Conservation (phyloP, 257 asterid genomes). For the Cinchona pubescens region DNA sequence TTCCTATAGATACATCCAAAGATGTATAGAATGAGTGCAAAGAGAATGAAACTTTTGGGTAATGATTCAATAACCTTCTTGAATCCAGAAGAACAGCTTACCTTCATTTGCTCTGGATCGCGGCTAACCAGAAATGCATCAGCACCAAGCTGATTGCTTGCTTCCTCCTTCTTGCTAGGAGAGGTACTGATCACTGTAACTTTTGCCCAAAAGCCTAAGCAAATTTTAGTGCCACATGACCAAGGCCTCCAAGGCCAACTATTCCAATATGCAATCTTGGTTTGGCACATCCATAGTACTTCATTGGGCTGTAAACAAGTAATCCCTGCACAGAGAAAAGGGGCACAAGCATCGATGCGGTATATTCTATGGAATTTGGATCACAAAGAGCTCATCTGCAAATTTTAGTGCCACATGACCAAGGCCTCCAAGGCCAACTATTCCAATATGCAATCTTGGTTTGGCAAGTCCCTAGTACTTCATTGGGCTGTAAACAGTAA, state of each 20-base stretch:
- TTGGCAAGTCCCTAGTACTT: conserved; percentile 21
- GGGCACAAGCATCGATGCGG: conserved; percentile 30
- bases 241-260: conserved; percentile 28
- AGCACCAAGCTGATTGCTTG: conserved; percentile 19
- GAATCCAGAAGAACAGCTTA: background rate
- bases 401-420: conserved; percentile 27
- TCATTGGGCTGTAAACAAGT: conserved; percentile 22
- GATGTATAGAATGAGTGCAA: no score
- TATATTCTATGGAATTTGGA: conserved; percentile 22
- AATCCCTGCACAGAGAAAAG: conserved; percentile 26
- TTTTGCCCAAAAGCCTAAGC: conserved; percentile 21
- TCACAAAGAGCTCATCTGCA: conserved; percentile 19
- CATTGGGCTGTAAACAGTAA: conserved; percentile 21
- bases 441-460: conserved; percentile 21
- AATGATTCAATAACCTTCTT: no score
- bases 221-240: conserved; percentile 25
- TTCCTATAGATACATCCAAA: no score
- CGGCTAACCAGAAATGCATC: conserved; percentile 25
- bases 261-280: conserved; percentile 23
- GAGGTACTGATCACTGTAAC: conserved; percentile 26
- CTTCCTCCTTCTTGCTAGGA: conserved; percentile 19
- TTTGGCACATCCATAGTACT: conserved; percentile 20
- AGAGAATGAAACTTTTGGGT: no score
- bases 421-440: conserved; percentile 27
- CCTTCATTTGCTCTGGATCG: conserved; percentile 25